A percentile compares a stretch with the other conserved stretches of the same genome.
Evolutionary conservation across 345 rosid genomes (phyloP).

Genomic region (Eucalyptus globulus): DNA sequence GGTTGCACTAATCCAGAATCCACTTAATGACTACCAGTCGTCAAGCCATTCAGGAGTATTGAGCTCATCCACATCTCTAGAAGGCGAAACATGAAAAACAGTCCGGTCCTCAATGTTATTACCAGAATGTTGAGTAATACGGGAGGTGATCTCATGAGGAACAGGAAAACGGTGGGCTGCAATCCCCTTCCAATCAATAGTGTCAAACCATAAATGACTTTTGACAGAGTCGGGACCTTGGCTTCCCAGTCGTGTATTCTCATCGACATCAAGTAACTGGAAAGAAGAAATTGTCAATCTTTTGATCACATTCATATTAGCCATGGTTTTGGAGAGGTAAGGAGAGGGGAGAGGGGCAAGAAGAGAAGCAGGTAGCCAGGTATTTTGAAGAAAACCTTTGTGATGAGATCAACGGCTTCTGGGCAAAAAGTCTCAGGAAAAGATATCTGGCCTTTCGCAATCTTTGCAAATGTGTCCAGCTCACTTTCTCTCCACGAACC

Average conservation of each 20-base stretch:
- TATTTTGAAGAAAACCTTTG: slow-evolving; percentile 34
- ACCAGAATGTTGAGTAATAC: slow-evolving; percentile 38
- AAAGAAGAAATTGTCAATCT: not conserved
- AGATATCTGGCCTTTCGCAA: slow-evolving; percentile 63
- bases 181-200: slow-evolving; percentile 52
- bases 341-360: not conserved
- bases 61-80: slow-evolving; percentile 28
- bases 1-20: not conserved
- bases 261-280: slow-evolving; percentile 80
- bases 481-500: too few species aligned
- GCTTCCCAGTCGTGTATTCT: slow-evolving; percentile 58
- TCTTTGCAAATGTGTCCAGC: too few species aligned
- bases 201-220: slow-evolving; percentile 68
- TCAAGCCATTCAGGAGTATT: slow-evolving; percentile 62
- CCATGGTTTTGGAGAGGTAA: not conserved
- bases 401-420: slow-evolving; percentile 64
- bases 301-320: not conserved
- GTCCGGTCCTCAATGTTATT: slow-evolving; percentile 17
- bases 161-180: slow-evolving; percentile 32
- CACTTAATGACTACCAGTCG: slow-evolving; percentile 41
- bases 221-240: slow-evolving; percentile 43
- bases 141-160: slow-evolving; percentile 44
- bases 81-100: slow-evolving; percentile 16
- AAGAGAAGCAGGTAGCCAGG: not conserved
- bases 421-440: slow-evolving; percentile 41